phyloP scores from a whole-genome alignment of 192 early-diverging fungal genomes.

The Thamnidium elegans region DNA sequence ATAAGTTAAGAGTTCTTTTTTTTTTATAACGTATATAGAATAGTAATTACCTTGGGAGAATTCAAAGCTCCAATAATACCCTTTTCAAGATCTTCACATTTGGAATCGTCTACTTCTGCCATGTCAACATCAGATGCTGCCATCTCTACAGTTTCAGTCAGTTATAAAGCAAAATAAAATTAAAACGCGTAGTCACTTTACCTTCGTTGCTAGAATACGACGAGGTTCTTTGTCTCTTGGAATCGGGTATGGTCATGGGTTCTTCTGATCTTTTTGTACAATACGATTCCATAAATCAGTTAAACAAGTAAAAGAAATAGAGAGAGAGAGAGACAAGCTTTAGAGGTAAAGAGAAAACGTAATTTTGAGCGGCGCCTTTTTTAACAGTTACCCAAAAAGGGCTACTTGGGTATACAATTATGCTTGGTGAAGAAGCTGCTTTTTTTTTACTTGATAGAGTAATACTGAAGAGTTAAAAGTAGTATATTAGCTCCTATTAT shows the following conservation, averaged over 20 bases:
- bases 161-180: no score
- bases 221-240: slow-evolving; percentile 10
- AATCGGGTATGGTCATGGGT: slow-evolving; percentile 10
- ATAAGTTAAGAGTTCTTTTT: neutral
- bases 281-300: neutral
- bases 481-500: no score
- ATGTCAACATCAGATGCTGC: neutral
- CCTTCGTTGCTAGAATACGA: neutral
- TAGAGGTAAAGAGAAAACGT: no score
- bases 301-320: neutral
- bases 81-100: neutral
- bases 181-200: neutral
- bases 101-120: neutral
- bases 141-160: no score
- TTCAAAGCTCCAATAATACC: slow-evolving; percentile 5
- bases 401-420: no score
- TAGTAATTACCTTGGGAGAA: neutral
- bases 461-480: no score
- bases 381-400: no score
- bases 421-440: no score
- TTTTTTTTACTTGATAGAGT: no score
- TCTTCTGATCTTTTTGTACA: slow-evolving; percentile 7
- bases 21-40: neutral
- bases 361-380: no score
- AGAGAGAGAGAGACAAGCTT: neutral